Evolutionary conservation across 2,329 filamentous ascomycete species (phyloP).

Genomic region (Orbilia javanica): DNA sequence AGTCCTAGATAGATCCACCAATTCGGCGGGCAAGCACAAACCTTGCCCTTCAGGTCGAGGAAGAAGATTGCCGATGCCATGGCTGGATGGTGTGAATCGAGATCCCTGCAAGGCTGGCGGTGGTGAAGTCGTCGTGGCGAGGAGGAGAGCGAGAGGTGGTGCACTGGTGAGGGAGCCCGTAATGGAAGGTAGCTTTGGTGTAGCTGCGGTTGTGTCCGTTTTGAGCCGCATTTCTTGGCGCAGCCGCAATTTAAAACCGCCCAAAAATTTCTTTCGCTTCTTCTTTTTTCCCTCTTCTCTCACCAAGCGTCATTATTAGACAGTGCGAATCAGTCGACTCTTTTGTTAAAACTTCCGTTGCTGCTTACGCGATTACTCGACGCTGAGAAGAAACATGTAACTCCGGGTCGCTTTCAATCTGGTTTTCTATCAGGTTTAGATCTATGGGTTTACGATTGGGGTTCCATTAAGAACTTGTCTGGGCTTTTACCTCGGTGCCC

Average conservation of each 20-base stretch:
- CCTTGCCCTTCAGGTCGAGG: constrained; percentile 99
- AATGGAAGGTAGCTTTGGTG: constrained; percentile 15
- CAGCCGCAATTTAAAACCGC: constrained; percentile 36
- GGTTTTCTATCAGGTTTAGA: constrained; percentile 57
- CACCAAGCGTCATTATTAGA: constrained; percentile 58
- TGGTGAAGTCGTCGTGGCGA: constrained; percentile 26
- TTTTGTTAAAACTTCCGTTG: constrained; percentile 41
- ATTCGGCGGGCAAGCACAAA: constrained; percentile 65
- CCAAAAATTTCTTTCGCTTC: constrained; percentile 24
- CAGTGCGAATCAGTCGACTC: constrained; percentile 55
- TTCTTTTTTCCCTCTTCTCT: constrained; percentile 28
- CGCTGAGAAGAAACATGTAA: constrained; percentile 57
- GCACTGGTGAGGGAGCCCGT: constrained; percentile 18
- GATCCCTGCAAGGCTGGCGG: constrained; percentile 4
- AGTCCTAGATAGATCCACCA: constrained; percentile 4
- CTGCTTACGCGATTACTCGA: constrained; percentile 58
- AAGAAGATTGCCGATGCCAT: constrained; percentile 99
- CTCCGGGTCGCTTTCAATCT: constrained; percentile 40
- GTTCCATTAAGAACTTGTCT: constrained; percentile 59
- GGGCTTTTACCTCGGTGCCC: constrained; percentile 51
- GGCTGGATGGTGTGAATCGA: constrained; percentile 63
- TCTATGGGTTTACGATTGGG: constrained; percentile 40
- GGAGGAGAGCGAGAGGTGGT: constrained; percentile 8
- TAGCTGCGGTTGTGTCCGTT: constrained; percentile 36
- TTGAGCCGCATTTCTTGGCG: constrained; percentile 57